Evolutionary conservation across 75 land plant species (phyloP), one percentile per base, ranked within the genome.

Genomic region (Cunninghamia lanceolata): DNA sequence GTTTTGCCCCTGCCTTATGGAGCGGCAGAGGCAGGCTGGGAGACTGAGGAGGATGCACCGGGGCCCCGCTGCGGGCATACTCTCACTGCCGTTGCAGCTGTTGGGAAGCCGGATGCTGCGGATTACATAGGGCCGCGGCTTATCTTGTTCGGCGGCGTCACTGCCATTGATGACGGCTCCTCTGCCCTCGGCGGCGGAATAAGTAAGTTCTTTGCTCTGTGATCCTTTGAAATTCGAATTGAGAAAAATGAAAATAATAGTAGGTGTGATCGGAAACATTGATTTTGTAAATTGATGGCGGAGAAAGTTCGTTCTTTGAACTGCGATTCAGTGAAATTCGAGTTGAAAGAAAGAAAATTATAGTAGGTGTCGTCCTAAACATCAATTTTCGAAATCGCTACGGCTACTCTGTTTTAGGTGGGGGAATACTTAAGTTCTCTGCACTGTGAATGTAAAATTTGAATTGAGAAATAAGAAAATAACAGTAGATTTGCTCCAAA

Each of bases 61-160:
- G 98, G 98, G 21, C 96, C 93, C 1, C 91, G 98, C 1, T 96
- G 96, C 82, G 90, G 89, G 16, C 98, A 96, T 86, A 95, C 96
- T 1, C 90, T 95, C 38, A 96, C 96, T 16, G 93, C 96, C 59
- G 94, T 96, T 14, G 93, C 95, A 14, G 92, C 95, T 52, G 78
- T 84, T 13, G 90, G 90, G 9, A 89, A 79, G 35, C 79, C 59
- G 40, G 90, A 84, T 30, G 9, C 86, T 17, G 85, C 95, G 38
- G 94, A 93, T 63, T 85, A 86, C 25, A 85, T 86, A 42, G 98
- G 98, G 21, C 96, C 98, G 28, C 90, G 95, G 43, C 93, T 96
- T 38, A 93, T 96, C 73, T 95, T 96, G 68, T 96, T 96, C 83
- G 98, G 98, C 74, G 98, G 98, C 70, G 92, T 96, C 86, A 95